Base-by-base conservation (phyloP, 768 basidiomycete species). In the Boletus insuetus region DNA sequence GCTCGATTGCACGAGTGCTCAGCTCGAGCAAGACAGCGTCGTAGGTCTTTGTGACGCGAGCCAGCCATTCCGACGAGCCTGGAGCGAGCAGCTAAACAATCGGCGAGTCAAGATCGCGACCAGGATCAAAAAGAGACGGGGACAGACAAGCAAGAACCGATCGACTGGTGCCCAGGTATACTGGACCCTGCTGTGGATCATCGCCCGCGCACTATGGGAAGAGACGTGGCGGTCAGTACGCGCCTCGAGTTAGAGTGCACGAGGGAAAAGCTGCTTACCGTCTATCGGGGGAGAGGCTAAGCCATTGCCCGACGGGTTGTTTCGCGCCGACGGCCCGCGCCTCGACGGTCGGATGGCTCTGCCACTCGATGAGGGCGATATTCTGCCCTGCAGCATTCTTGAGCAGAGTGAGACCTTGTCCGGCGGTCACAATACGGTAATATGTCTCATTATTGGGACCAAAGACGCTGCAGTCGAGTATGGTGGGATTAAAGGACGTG, bases 351-450 rank as follows among this genome's bases (percentile, higher is more conserved):
- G 78, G 72, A 45, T 69, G 78, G 66, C 61, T 67, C 31, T 59
- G 61, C 85, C 86, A 87, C 60, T 83, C 82, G 54, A 88, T 65
- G 58, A 85, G 74, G 2, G 80, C 83, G 31, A 83, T 63, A 38
- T 74, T 77, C 46, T 70, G 74, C 39, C 76, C 76, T 24, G 79
- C 73, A 7, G 67, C 69, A 55, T 81, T 77, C 64, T 80, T 82
- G 59, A 85, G 66, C 20, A 81, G 68, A 2, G 83, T 85, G 60
- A 80, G 80, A 4, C 78, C 80, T 8, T 80, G 79, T 61, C 77
- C 75, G 11, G 82, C 79, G 12, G 85, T 84, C 35, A 73, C 74
- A 48, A 87, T 63, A 40, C 73, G 73, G 66, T 80, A 84, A 41
- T 71, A 74, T 14, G 75, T 70, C 58, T 80, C 80, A 11, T 71